phyloP scores from a whole-genome alignment of 768 basidiomycete species.

The Postia placenta region DNA sequence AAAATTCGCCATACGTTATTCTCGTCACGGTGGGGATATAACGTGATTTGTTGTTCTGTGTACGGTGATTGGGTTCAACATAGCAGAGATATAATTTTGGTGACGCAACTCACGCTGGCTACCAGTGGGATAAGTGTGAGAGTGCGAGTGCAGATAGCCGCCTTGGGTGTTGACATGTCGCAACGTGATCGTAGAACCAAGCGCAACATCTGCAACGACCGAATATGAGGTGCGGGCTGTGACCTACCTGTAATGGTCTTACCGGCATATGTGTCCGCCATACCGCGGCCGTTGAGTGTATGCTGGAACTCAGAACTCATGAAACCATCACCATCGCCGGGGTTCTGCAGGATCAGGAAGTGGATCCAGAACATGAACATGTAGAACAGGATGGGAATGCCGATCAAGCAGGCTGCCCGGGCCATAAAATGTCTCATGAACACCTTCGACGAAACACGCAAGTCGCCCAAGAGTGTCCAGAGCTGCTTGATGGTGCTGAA shows the following conservation, averaged over 20 bases:
- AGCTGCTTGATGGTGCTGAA: slow-evolving; percentile 78
- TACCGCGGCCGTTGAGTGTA: slow-evolving; percentile 80
- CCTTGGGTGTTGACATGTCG: slow-evolving; percentile 97
- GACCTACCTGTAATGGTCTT: slow-evolving; percentile 16
- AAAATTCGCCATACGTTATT: slow-evolving; percentile 91
- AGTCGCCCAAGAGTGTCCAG: slow-evolving; percentile 86
- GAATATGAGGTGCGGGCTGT: neutral
- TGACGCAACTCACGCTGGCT: slow-evolving; percentile 64
- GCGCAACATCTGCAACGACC: slow-evolving; percentile 56
- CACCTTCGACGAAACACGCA: slow-evolving; percentile 65
- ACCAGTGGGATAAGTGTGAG: slow-evolving; percentile 84
- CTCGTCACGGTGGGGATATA: slow-evolving; percentile 97
- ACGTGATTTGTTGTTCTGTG: slow-evolving; percentile 94
- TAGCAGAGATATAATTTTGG: neutral
- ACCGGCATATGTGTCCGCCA: slow-evolving; percentile 93
- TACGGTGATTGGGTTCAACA: too few species aligned
- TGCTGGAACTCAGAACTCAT: slow-evolving; percentile 99
- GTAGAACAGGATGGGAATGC: slow-evolving; percentile 81
- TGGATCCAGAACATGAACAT: slow-evolving; percentile 97
- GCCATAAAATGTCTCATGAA: slow-evolving; percentile 87
- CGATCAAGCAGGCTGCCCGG: slow-evolving; percentile 84
- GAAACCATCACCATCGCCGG: slow-evolving; percentile 97
- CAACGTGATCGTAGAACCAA: slow-evolving; percentile 79
- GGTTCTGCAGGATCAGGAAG: slow-evolving; percentile 80
- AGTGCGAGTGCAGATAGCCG: slow-evolving; percentile 96